A percentile compares a stretch with the other conserved stretches of the same genome.
phyloP scores from a whole-genome alignment of 1,284 basidiomycete species.

The Marasmius fiardii region DNA sequence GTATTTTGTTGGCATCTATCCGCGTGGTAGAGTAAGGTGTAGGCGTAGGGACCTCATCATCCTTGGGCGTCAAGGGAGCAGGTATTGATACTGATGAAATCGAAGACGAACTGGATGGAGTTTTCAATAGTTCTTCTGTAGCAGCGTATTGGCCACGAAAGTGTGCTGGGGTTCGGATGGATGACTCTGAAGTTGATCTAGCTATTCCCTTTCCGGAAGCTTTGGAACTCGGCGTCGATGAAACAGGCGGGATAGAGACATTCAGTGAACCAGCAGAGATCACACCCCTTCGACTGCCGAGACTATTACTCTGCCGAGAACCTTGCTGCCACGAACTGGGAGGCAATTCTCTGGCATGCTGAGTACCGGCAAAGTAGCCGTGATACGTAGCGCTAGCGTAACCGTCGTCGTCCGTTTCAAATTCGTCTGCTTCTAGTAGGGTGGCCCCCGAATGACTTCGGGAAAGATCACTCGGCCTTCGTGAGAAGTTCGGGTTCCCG shows the following conservation, averaged over 20 bases:
- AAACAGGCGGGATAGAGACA: background rate
- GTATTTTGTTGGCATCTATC: slow-evolving; percentile 20
- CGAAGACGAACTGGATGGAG: slow-evolving; percentile 27
- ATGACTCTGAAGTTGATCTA: slow-evolving; percentile 8
- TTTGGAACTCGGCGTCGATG: background rate
- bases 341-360: background rate
- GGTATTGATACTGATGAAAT: slow-evolving; percentile 42
- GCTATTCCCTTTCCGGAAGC: background rate
- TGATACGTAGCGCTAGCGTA: background rate
- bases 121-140: slow-evolving; percentile 21
- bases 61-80: slow-evolving; percentile 41
- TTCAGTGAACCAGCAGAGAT: background rate
- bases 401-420: background rate
- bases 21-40: slow-evolving; percentile 9
- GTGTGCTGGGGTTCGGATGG: background rate
- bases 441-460: background rate
- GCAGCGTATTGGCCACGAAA: background rate
- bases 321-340: background rate
- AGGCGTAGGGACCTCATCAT: slow-evolving; percentile 16
- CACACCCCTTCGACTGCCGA: background rate
- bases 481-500: background rate
- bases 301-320: background rate
- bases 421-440: background rate
- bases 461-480: background rate
- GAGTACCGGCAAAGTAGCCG: background rate